Base-by-base conservation (phyloP, 164 flowering plant species). In the Kingdonia uniflora region DNA sequence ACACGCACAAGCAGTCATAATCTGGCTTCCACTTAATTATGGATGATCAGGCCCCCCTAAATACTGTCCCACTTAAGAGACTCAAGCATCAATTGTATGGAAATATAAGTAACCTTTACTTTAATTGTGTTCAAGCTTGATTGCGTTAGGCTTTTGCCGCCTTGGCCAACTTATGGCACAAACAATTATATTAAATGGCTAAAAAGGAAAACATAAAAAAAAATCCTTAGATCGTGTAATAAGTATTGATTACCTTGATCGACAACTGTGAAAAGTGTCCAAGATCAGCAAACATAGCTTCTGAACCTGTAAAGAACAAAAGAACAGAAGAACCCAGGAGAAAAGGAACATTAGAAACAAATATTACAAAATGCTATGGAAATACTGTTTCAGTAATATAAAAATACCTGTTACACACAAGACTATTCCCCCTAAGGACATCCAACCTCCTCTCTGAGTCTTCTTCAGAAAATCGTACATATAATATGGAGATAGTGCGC, bases 281-380 rank as follows among this genome's bases (percentile, higher is more conserved):
- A 54, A 90, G 88, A 73, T 90, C 97, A 42, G 95, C 97, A 75
- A 90, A 90, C 97, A 90, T 90, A 19, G 97, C 97, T 68, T 90
- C 97, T 21, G 97, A 82, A 53, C 97, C 97, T 86, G 80, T 29
- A 67, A 66, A 42, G 25, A 42, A 29, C 4, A 29, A 29, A 29
- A 29, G n/a, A n/a, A n/a, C n/a, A n/a, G n/a, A n/a, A n/a, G n/a
- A n/a, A n/a, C n/a, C 8, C 35, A 29, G 21, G 16, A 43, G 15
- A 49, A 50, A 49, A 15, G 6, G 43, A 29, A 14, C 13, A 20
- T 26, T 35, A 33, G 14, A 42, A 14, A 15, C 22, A 58, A 49
- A 40, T n/a, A 12, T 19, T 11, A 20, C n/a, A 0, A 17, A 19
- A 21, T 17, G 5, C 11, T 13, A 44, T 44, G 48, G 7, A 44